Base-by-base conservation (phyloP, 73 alveolate species). In the Effrenium voratum region DNA sequence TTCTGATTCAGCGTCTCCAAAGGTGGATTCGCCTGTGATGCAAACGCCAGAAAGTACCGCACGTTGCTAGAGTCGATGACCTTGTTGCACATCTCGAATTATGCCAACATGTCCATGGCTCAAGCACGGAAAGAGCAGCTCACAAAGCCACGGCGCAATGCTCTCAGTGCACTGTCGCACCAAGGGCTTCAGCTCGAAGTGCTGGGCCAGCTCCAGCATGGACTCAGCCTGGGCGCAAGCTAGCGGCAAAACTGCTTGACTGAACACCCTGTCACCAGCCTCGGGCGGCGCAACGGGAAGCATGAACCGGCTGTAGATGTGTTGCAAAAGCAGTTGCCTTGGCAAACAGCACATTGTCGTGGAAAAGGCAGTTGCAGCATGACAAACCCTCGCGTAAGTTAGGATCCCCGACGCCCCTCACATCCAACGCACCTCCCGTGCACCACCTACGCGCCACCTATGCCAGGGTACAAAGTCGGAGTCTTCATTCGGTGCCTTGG, bases 191-290 rank as follows among this genome's bases (percentile, higher is more conserved):
- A 90, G 63, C 63, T 90, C 87, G 49, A 66, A 90, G 49, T 76
- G 73, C 60, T 90, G 96, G 16, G 96, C 96, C 96, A 90, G 59
- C 44, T 90, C 32, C 96, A 90, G 75, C 75, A 90, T 50, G 30
- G n/a, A 28, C 73, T 90, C 87, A 10, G 96, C 96, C 96, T 90
- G 41, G 40, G 38, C 4, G 38, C 36, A n/a, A n/a, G n/a, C n/a
- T n/a, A n/a, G n/a, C n/a, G n/a, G n/a, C n/a, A n/a, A n/a, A n/a
- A n/a, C n/a, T n/a, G n/a, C n/a, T n/a, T n/a, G n/a, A n/a, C n/a
- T n/a, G n/a, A n/a, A n/a, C n/a, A n/a, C n/a, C n/a, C n/a, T n/a
- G n/a, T n/a, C n/a, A n/a, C n/a, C 63, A 2, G 91, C 91, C 91
- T 81, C 91, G 12, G 45, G 70, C 73, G 91, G 72, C 16, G 91